Evolutionary conservation across 2,329 filamentous ascomycete genomes (phyloP).

Genomic region (Sporothrix curviconia): DNA sequence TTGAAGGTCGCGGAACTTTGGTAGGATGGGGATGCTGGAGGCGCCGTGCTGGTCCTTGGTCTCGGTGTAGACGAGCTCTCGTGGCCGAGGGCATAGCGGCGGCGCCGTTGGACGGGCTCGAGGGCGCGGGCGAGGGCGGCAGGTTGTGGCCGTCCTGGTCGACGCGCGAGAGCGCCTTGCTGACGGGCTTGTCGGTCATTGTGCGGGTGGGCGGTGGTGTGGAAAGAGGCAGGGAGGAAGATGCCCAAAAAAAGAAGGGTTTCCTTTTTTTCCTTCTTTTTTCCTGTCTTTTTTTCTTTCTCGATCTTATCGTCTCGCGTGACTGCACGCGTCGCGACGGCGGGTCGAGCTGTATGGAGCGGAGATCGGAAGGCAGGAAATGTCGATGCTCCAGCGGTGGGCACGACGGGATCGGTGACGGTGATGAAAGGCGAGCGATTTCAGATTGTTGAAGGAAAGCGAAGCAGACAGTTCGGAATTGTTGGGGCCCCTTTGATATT

Average conservation of each 20-base stretch:
- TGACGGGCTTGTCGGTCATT: constrained; percentile 32
- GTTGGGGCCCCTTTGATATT: not conserved
- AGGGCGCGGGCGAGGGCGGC: constrained; percentile 87
- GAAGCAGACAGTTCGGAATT: not conserved
- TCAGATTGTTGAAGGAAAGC: not conserved
- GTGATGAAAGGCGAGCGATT: not conserved
- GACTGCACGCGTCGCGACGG: not conserved
- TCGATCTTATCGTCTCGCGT: too few relatives aligned
- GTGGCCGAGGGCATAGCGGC: constrained; percentile 89
- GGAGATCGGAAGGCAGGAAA: not conserved
- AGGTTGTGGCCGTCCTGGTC: constrained; percentile 80
- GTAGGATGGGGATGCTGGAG: constrained; percentile 94
- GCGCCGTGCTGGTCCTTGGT: constrained; percentile 95
- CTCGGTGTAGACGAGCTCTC: constrained; percentile 93
- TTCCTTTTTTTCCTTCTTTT: not conserved
- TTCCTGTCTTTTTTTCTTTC: too few relatives aligned
- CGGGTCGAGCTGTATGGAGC: not conserved
- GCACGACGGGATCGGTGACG: not conserved
- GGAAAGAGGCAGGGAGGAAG: not conserved
- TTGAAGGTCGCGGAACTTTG: constrained; percentile 99
- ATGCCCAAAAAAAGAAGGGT: not conserved
- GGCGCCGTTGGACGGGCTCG: constrained; percentile 77
- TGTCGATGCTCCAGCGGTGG: not conserved
- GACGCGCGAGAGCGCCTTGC: constrained; percentile 52
- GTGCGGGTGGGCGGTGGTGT: not conserved